phyloP scores from a whole-genome alignment of 257 asterid genomes.

The Cynanchum wilfordii region DNA sequence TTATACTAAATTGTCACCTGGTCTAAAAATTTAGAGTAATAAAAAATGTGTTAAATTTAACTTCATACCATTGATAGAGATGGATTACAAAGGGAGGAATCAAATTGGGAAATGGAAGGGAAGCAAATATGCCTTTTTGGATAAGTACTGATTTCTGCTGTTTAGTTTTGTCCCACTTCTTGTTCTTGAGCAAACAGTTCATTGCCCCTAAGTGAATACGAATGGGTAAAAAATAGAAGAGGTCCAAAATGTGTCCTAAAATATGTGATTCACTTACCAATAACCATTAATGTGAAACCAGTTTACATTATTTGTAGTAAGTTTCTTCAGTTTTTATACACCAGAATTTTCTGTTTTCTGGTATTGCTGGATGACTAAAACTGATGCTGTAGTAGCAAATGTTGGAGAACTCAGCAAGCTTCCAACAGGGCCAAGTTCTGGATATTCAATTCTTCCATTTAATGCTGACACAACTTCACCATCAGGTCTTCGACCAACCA shows the following conservation, averaged over 20 bases:
- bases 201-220: not conserved
- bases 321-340: not conserved
- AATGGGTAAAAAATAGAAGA: too few species aligned
- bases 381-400: conserved; percentile 40
- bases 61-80: too few species aligned
- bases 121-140: too few species aligned
- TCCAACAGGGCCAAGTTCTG: conserved; percentile 46
- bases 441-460: conserved; percentile 24
- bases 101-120: not conserved
- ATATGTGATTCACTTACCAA: not conserved
- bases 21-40: too few species aligned
- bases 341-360: not conserved
- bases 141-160: not conserved
- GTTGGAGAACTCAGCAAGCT: conserved; percentile 27
- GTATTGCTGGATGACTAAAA: conserved; percentile 43
- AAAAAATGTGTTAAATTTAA: too few species aligned
- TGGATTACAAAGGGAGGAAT: not conserved
- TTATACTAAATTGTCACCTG: too few species aligned
- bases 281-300: not conserved
- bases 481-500: conserved; percentile 41
- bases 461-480: conserved; percentile 28
- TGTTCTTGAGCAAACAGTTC: not conserved
- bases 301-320: not conserved
- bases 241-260: not conserved
- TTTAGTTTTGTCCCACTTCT: not conserved